phyloP scores from a whole-genome alignment of 768 basidiomycete species.

The Hericium erinaceus region DNA sequence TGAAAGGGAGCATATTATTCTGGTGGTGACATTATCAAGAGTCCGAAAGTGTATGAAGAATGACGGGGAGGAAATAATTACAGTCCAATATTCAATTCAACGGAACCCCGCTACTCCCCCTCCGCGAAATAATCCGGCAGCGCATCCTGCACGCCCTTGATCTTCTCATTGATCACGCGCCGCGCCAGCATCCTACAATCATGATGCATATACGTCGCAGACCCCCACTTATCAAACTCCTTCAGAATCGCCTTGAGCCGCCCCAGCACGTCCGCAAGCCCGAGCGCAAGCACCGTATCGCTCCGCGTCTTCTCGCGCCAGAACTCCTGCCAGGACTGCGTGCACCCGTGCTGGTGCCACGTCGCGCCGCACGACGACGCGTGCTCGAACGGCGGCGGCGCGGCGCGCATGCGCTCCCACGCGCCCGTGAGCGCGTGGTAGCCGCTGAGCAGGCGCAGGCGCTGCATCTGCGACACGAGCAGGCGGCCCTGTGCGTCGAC shows the following conservation, averaged over 20 bases:
- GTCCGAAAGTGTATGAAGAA: neutral
- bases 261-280: conserved; percentile 59
- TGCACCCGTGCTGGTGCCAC: conserved; percentile 67
- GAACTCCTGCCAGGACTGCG: conserved; percentile 67
- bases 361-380: conserved; percentile 51
- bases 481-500: conserved; percentile 36
- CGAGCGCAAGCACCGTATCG: conserved; percentile 50
- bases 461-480: conserved; percentile 48
- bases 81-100: neutral
- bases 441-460: conserved; percentile 57
- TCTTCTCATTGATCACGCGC: conserved; percentile 43
- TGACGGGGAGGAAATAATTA: neutral
- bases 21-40: no score
- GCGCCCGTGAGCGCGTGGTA: conserved; percentile 57
- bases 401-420: conserved; percentile 55
- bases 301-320: conserved; percentile 69
- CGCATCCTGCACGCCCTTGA: conserved; percentile 48
- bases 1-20: no score
- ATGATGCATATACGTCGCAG: conserved; percentile 71
- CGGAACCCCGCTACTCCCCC: conserved; percentile 10
- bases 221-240: conserved; percentile 64
- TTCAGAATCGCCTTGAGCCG: conserved; percentile 51
- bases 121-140: conserved; percentile 54
- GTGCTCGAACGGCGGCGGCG: conserved; percentile 57
- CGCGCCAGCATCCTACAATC: conserved; percentile 57